A percentile compares a stretch with the other conserved stretches of the same genome.
These are phyloP conservation scores for Uronychia binucleata DNA, from an alignment of 73 alveolate species.

Conservation along the genomic window DNA sequence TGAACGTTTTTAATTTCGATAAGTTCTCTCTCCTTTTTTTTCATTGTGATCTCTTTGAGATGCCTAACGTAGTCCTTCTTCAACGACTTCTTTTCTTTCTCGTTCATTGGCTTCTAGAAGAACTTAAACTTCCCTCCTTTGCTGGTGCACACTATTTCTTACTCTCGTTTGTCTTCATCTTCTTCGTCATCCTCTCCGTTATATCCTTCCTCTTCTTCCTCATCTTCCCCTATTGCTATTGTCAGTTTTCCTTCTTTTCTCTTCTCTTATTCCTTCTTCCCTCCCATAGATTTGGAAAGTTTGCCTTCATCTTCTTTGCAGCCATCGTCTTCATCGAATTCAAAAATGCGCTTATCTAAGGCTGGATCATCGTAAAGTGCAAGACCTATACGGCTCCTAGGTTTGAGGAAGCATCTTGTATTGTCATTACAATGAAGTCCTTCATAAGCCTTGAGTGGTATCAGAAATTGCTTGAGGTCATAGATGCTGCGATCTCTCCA, in stretches of 20 bases:
- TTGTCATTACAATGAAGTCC: neutral
- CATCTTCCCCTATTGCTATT: constrained; percentile 11
- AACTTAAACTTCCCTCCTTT: constrained; percentile 9
- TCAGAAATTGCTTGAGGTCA: neutral
- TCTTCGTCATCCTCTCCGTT: too few relatives aligned
- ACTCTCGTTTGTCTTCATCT: neutral
- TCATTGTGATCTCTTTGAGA: constrained; percentile 26
- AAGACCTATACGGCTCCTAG: neutral
- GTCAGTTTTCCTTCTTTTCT: neutral
- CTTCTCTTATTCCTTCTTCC: neutral
- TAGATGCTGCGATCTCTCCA: constrained; percentile 10
- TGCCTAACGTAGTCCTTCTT: constrained; percentile 24
- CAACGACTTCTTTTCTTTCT: constrained; percentile 44
- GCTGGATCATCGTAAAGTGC: constrained; percentile 1
- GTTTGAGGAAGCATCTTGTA: neutral
- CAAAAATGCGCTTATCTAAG: constrained; percentile 1
- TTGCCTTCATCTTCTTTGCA: too few relatives aligned
- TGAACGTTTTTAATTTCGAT: neutral
- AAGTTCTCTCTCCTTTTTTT: constrained; percentile 26
- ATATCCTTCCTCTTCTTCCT: constrained; percentile 16
- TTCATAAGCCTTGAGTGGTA: neutral
- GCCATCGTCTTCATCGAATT: too few relatives aligned
- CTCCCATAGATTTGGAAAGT: neutral
- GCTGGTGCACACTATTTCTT: neutral
- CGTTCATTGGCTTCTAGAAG: constrained; percentile 22